These are phyloP conservation scores for Boletus smithii DNA, from an alignment of 1,284 basidiomycete species.

Conservation along the genomic window DNA sequence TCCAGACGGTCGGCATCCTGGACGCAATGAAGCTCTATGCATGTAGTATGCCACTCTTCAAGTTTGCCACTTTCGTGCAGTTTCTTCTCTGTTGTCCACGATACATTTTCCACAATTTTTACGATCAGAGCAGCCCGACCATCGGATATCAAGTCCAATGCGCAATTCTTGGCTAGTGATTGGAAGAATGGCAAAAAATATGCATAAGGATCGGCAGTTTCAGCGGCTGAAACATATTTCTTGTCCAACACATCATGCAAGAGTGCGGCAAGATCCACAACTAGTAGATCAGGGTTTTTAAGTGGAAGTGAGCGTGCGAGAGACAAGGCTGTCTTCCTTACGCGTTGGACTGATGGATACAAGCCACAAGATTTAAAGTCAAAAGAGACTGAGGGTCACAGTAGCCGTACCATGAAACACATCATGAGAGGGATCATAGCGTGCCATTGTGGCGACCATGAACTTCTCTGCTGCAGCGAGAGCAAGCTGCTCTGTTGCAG, in stretches of 20 bases:
- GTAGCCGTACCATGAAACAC: conserved; percentile 69
- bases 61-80: conserved; percentile 53
- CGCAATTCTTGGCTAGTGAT: conserved; percentile 36
- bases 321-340: conserved; percentile 69
- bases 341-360: conserved; percentile 66
- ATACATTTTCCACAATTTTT: conserved; percentile 76
- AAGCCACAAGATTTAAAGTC: conserved; percentile 1
- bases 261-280: conserved; percentile 80
- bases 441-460: conserved; percentile 74
- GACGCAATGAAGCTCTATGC: conserved; percentile 82
- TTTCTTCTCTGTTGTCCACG: conserved; percentile 83
- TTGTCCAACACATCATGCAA: conserved; percentile 88
- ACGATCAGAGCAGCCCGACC: conserved; percentile 56
- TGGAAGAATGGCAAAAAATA: conserved; percentile 70
- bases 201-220: conserved; percentile 57
- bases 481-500: conserved; percentile 39
- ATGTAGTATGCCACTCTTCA: conserved; percentile 72
- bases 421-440: conserved; percentile 90
- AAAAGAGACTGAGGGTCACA: not conserved
- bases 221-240: conserved; percentile 68
- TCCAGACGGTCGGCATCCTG: conserved; percentile 93
- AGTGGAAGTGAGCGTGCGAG: conserved; percentile 53
- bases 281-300: conserved; percentile 59
- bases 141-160: conserved; percentile 56
- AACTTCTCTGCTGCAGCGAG: conserved; percentile 63